Evolutionary conservation across 1,139 yeast genomes (phyloP), one percentile per base, ranked within the genome.

Genomic region (Pichia kudriavzevii): DNA sequence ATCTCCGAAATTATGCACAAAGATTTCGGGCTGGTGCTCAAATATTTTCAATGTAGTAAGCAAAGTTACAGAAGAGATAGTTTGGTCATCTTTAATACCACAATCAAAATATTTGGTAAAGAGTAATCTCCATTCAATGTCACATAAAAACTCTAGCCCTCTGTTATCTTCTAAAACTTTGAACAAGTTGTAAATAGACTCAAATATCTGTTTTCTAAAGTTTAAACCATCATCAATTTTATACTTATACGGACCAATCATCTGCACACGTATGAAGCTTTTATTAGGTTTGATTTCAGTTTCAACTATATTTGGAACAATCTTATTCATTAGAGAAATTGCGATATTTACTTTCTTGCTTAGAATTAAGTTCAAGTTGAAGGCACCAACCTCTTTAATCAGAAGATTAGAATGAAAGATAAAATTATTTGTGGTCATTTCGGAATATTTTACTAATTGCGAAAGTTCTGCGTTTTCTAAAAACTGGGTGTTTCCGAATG

Each of bases 161-260:
- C 53, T 46, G 37, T 56, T 49, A 26, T 52, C 51, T 35, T 57
- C 60, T 36, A 55, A 41, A 2, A 51, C 35, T 14, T 37, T 64
- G 48, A 54, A 43, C 34, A 81, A 56, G 5, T 83, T 68, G 52
- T 78, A 78, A 31, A 83, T 61, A 22, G 79, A 62, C 51, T 84
- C 95, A 53, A 79, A 82, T 8, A 83, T 68, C 32, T 81, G 68
- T 52, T 81, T 82, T 37, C 95, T 66, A 39, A 78, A 71, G 43
- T 77, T 87, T 31, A 82, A 62, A 0, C 91, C 94, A 48, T 79
- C 81, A 51, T 84, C 95, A 30, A 82, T 72, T 41, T 77, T 76
- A 52, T 82, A 88, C 50, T 82, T 82, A 63, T 81, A 83, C 0
- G 94, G 94, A 0, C 95, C 95, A 77, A 85, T 82, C 31, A 79